Conservation (phyloP, 2,329 filamentous ascomycete species). For the Neonectria neomacrospora region DNA sequence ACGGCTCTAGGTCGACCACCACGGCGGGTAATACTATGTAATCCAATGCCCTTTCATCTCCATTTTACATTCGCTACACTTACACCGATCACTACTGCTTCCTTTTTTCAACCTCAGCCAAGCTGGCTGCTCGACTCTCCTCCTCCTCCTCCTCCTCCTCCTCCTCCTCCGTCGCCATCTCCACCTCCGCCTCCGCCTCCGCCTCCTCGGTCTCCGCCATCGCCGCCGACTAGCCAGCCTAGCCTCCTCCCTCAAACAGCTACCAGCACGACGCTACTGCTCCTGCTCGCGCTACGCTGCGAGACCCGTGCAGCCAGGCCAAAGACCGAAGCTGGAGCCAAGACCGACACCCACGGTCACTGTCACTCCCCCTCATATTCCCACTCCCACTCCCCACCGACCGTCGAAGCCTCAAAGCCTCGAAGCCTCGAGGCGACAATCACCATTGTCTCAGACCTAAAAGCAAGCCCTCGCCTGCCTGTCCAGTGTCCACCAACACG, state of each 20-base stretch:
- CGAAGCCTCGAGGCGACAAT: conserved; percentile 26
- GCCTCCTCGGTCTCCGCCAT: conserved; percentile 14
- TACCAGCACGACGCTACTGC: conserved; percentile 28
- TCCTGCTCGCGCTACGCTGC: conserved; percentile 4
- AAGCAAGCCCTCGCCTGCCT: conserved; percentile 36
- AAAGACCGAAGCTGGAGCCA: conserved; percentile 13
- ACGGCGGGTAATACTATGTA: background rate
- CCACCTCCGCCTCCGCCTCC: conserved; percentile 2
- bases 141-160: background rate
- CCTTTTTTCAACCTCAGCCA: background rate
- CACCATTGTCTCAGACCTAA: conserved; percentile 41
- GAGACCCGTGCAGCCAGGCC: conserved; percentile 17
- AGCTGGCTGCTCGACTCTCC: background rate
- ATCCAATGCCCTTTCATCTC: background rate
- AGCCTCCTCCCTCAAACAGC: conserved; percentile 16
- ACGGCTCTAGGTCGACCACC: background rate
- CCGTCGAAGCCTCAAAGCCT: conserved; percentile 10
- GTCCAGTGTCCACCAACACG: conserved; percentile 31
- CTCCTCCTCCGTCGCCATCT: background rate
- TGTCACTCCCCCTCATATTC: conserved; percentile 8
- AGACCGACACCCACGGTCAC: background rate
- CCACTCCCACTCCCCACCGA: conserved; percentile 11
- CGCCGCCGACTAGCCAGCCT: conserved; percentile 17
- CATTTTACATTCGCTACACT: background rate
- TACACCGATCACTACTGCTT: background rate